These are phyloP conservation scores for Purpureocillium lavendulum DNA, from an alignment of 2,329 filamentous ascomycete genomes.

Conservation along the genomic window DNA sequence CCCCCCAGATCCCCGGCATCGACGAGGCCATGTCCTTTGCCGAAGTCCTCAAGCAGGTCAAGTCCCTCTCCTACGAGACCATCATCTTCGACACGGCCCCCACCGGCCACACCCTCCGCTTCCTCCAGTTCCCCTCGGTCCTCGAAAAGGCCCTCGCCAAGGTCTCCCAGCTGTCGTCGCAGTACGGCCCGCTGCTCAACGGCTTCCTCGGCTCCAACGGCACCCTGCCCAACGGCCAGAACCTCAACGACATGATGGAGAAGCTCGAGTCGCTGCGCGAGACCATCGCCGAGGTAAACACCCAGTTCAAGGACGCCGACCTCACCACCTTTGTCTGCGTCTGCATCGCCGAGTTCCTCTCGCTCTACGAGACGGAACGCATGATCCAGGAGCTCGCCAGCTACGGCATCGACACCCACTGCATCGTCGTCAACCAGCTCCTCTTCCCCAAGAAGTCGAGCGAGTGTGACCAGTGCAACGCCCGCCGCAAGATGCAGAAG, in stretches of 20 bases:
- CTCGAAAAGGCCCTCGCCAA: conserved; percentile 98
- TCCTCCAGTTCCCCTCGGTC: conserved; percentile 95
- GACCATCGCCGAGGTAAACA: conserved; percentile 92
- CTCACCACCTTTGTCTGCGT: conserved; percentile 97
- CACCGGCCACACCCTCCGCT: conserved; percentile 94
- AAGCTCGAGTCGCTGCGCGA: conserved; percentile 91
- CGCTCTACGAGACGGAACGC: conserved; percentile 94
- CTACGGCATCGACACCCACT: conserved; percentile 93
- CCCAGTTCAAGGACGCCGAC: conserved; percentile 94
- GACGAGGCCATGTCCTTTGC: conserved; percentile 99
- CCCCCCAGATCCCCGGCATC: conserved; percentile 79
- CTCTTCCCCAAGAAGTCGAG: conserved; percentile 82
- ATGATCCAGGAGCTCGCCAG: conserved; percentile 97
- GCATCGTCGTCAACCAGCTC: conserved; percentile 96
- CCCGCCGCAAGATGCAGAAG: conserved; percentile 94
- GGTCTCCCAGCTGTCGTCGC: conserved; percentile 83
- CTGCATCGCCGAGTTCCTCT: conserved; percentile 95
- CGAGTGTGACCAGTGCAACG: conserved; percentile 90
- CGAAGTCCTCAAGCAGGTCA: conserved; percentile 98
- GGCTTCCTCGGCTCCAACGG: conserved; percentile 75
- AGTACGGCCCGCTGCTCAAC: conserved; percentile 95
- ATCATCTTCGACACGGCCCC: conserved; percentile 99
- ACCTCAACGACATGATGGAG: conserved; percentile 81
- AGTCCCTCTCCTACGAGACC: conserved; percentile 95
- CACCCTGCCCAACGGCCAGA: conserved; percentile 80